phyloP scores from a whole-genome alignment of 345 rosid genomes.

The Citrus sp. region DNA sequence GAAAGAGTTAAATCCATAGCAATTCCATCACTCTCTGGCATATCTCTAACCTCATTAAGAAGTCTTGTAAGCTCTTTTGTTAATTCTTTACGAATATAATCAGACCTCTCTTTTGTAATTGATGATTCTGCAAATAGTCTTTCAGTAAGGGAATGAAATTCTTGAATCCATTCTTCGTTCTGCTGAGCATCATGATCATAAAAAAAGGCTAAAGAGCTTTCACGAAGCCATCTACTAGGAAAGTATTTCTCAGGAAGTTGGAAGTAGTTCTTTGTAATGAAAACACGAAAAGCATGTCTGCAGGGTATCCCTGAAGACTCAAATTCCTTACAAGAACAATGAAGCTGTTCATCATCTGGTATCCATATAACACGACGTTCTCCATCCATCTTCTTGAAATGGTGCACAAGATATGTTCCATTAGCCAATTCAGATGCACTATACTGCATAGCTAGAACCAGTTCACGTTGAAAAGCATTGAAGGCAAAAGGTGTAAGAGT shows the following conservation, averaged over 20 bases:
- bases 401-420: conserved; percentile 35
- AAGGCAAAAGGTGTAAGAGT: conserved; percentile 32
- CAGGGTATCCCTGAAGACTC: conserved; percentile 35
- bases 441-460: conserved; percentile 28
- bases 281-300: conserved; percentile 33
- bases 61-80: conserved; percentile 35
- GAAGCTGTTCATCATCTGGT: conserved; percentile 35
- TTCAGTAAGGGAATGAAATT: conserved; percentile 31
- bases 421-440: conserved; percentile 31
- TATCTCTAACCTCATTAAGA: conserved; percentile 36
- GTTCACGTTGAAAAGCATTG: conserved; percentile 29
- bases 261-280: conserved; percentile 31
- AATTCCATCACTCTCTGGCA: conserved; percentile 37
- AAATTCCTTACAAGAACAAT: conserved; percentile 41
- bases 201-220: conserved; percentile 19
- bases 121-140: conserved; percentile 28
- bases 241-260: conserved; percentile 34
- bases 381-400: conserved; percentile 34
- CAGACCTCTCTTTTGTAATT: conserved; percentile 24
- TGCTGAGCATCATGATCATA: conserved; percentile 20
- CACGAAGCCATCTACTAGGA: conserved; percentile 29
- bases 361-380: conserved; percentile 31
- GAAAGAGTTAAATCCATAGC: conserved; percentile 36
- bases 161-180: conserved; percentile 28
- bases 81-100: conserved; percentile 28